Evolutionary conservation across 805 yeast genomes (phyloP).

Genomic region (Yarrowia osloensis): DNA sequence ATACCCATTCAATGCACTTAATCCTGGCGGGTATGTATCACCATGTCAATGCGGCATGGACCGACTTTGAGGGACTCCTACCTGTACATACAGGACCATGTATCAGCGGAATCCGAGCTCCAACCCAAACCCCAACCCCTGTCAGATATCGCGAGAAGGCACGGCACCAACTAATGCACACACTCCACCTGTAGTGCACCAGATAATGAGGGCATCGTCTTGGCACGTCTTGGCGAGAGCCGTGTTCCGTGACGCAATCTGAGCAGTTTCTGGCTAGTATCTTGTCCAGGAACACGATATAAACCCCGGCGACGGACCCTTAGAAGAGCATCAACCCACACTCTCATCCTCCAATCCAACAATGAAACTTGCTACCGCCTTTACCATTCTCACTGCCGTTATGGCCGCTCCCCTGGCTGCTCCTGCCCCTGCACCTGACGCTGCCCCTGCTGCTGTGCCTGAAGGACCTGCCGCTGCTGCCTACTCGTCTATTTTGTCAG

Average conservation of each 20-base stretch:
- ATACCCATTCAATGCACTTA: too few species aligned
- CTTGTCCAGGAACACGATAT: not conserved
- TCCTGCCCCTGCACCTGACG: constrained; percentile 11
- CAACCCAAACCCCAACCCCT: constrained; percentile 23
- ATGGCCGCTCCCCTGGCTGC: constrained; percentile 14
- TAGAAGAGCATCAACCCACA: not conserved
- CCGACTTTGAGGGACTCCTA: not conserved
- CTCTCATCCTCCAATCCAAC: not conserved
- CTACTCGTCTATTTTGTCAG: constrained; percentile 10
- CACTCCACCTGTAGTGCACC: constrained; percentile 1
- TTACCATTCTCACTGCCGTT: constrained; percentile 15
- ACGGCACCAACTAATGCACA: constrained; percentile 23
- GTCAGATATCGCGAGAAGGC: constrained; percentile 7
- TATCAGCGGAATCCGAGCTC: not conserved
- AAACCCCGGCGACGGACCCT: not conserved
- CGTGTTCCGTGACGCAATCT: constrained; percentile 12
- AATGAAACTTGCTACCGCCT: constrained; percentile 11
- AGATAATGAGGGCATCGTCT: constrained; percentile 10
- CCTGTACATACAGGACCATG: not conserved
- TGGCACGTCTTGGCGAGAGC: constrained; percentile 20
- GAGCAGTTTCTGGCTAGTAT: not conserved
- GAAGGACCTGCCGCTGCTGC: constrained; percentile 6
- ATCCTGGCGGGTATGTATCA: not conserved
- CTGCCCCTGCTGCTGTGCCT: not conserved
- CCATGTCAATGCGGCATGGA: not conserved